phyloP scores from a whole-genome alignment of 176 grass and related monocot genomes.

The Cenchrus americanus region DNA sequence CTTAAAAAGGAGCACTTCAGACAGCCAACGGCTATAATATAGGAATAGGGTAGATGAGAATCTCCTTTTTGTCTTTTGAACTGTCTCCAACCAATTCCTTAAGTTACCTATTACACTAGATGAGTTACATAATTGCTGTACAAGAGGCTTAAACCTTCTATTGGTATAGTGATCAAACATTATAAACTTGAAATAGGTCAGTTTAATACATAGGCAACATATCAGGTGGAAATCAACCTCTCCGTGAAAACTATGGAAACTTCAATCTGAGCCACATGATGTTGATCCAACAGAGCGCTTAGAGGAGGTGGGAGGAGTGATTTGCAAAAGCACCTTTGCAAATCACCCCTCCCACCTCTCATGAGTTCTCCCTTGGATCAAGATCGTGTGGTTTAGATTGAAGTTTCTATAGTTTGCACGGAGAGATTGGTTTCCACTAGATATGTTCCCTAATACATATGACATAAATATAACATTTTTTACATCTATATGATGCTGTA shows the following conservation, averaged over 20 bases:
- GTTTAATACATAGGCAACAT: background rate
- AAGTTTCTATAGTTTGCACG: too few species aligned
- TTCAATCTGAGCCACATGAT: too few species aligned
- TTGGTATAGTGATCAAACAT: background rate
- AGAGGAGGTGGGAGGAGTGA: too few species aligned
- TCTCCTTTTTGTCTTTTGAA: slow-evolving; percentile 63
- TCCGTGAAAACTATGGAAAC: too few species aligned
- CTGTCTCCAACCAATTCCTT: slow-evolving; percentile 49
- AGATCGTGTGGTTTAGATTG: too few species aligned
- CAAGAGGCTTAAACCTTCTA: background rate
- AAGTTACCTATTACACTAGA: slow-evolving; percentile 15
- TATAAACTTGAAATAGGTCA: background rate
- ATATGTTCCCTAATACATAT: too few species aligned
- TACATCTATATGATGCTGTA: background rate
- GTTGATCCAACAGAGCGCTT: too few species aligned
- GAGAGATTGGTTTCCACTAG: too few species aligned
- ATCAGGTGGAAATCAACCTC: too few species aligned
- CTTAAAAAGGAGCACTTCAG: slow-evolving; percentile 37
- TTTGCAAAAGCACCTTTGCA: too few species aligned
- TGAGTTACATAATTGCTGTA: background rate
- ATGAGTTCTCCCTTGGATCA: too few species aligned
- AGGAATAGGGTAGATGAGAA: slow-evolving; percentile 30
- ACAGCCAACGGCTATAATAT: slow-evolving; percentile 8
- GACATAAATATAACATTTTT: background rate
- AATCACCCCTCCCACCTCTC: too few species aligned